phyloP scores from a whole-genome alignment of 768 basidiomycete species.

The Chalciporus pseudorubinellus region DNA sequence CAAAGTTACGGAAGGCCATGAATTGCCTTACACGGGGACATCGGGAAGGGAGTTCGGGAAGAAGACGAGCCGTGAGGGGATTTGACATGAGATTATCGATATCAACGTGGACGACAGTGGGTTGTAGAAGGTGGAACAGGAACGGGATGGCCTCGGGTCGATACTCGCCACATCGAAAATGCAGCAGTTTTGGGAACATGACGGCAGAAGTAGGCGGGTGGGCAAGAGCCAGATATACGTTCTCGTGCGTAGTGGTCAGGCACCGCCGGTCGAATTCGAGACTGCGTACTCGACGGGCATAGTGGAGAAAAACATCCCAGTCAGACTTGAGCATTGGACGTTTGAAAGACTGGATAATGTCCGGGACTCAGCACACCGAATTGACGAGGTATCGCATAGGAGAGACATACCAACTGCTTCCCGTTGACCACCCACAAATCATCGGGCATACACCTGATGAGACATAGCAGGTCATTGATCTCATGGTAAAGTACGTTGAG shows the following conservation, averaged over 20 bases:
- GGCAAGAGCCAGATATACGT: conserved; percentile 19
- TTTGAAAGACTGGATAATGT: conserved; percentile 17
- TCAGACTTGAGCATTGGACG: conserved; percentile 23
- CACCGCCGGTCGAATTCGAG: conserved; percentile 31
- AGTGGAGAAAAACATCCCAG: conserved; percentile 29
- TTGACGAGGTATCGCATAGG: neutral
- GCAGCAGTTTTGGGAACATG: conserved; percentile 26
- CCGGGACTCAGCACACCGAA: neutral
- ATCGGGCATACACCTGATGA: conserved; percentile 31
- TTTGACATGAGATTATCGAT: conserved; percentile 30
- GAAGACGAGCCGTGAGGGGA: conserved; percentile 15
- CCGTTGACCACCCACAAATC: conserved; percentile 33
- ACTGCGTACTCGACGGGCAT: conserved; percentile 30
- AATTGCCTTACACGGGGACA: conserved; percentile 27
- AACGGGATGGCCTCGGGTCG: conserved; percentile 23
- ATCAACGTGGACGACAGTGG: conserved; percentile 26
- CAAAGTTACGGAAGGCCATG: conserved; percentile 30
- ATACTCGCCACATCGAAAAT: conserved; percentile 29
- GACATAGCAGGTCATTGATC: conserved; percentile 30
- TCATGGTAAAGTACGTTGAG: conserved; percentile 32
- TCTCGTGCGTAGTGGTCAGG: conserved; percentile 18
- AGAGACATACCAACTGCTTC: conserved; percentile 27
- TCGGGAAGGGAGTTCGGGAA: conserved; percentile 19
- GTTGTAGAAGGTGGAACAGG: conserved; percentile 24
- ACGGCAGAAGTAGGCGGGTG: conserved; percentile 14